phyloP scores from a whole-genome alignment of 2,329 filamentous ascomycete genomes.

The Leptographium lundbergii region DNA sequence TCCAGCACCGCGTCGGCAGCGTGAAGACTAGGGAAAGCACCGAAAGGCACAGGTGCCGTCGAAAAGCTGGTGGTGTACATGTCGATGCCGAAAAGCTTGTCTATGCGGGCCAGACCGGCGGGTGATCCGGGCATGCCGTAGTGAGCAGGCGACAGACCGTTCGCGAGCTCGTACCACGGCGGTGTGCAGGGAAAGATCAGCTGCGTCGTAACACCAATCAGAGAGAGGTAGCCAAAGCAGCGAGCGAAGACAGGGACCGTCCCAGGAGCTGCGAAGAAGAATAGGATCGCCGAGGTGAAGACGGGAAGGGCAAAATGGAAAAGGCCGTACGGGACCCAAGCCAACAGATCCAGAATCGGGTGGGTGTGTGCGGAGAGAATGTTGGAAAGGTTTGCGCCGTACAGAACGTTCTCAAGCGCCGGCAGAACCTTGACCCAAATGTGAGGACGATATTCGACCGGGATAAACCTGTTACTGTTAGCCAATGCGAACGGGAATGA shows the following conservation, averaged over 20 bases:
- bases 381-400: constrained; percentile 90
- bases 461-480: constrained; percentile 57
- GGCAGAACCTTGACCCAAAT: constrained; percentile 95
- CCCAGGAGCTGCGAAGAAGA: constrained; percentile 78
- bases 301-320: constrained; percentile 81
- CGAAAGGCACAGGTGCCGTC: constrained; percentile 82
- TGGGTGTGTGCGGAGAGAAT: constrained; percentile 85
- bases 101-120: constrained; percentile 77
- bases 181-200: constrained; percentile 86
- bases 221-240: constrained; percentile 85
- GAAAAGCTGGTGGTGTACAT: constrained; percentile 89
- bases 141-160: constrained; percentile 80
- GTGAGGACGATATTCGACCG: constrained; percentile 73
- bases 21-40: constrained; percentile 88
- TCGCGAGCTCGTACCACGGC: constrained; percentile 92
- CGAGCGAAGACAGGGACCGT: constrained; percentile 75
- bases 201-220: constrained; percentile 77
- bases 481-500: not conserved
- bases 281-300: constrained; percentile 66
- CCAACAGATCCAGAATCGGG: constrained; percentile 70
- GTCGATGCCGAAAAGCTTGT: constrained; percentile 80
- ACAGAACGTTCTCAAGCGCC: constrained; percentile 89
- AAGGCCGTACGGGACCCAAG: constrained; percentile 88
- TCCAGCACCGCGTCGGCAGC: constrained; percentile 81
- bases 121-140: constrained; percentile 86